Base-by-base conservation (phyloP, 768 basidiomycete species). In the Albatrellus ellisii region DNA sequence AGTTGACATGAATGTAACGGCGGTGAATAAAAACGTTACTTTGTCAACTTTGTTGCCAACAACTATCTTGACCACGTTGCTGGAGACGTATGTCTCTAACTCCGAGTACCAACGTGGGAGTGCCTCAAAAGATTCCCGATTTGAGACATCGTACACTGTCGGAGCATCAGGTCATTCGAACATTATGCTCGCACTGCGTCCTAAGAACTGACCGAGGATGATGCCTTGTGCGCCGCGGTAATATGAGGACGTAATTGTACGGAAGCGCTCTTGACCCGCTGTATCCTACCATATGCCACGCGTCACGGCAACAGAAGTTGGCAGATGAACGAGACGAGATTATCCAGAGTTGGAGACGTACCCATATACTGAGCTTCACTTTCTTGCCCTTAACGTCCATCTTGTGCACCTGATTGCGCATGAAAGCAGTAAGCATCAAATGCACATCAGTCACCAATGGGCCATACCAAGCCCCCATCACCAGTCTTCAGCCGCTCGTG, bases 281-380 rank as follows among this genome's bases (percentile, higher is more conserved):
- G 90, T 94, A 53, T 95, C 89, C 89, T 91, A 52, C n/a, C 20
- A 37, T 9, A 6, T n/a, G 25, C 25, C 4, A 36, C 25, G 46
- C 41, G 14, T 15, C 32, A 31, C 17, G 6, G 14, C 4, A 28
- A 21, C n/a, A 34, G 26, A 40, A 40, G 18, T 15, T 39, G 14
- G 29, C 31, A 31, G 12, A 11, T 2, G 11, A 14, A 4, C 35
- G 2, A 14, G 12, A 4, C 17, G 35, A 7, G 15, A 18, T 14
- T n/a, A 37, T 17, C 25, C 12, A 1, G 18, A 11, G 14, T 34
- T 4, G 22, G 18, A 20, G n/a, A 61, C 80, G 47, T 52, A 94
- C 92, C 95, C 95, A 99, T 60, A 98, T 94, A 43, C 85, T 90
- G 14, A 99, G 66, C 63, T 97, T 98, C 50, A 88, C 83, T 54